These are phyloP conservation scores for Lepidium africanum DNA, from an alignment of 345 rosid genomes.

Conservation along the genomic window DNA sequence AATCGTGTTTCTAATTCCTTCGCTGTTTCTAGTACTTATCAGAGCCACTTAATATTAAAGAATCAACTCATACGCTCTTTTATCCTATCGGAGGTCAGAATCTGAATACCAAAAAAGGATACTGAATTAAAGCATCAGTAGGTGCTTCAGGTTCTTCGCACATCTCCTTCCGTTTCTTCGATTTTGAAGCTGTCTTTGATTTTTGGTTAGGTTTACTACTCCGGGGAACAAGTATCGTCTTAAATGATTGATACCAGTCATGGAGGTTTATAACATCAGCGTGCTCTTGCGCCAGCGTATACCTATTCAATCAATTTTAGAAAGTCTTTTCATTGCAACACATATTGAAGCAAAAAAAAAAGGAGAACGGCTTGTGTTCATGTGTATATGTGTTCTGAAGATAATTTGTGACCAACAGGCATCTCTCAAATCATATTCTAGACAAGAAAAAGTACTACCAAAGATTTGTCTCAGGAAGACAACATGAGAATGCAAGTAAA, in stretches of 20 bases:
- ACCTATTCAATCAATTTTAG: constrained; percentile 37
- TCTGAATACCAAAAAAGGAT: constrained; percentile 44
- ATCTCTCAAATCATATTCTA: neutral
- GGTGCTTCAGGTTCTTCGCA: constrained; percentile 41
- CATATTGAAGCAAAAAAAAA: constrained; percentile 6
- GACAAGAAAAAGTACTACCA: neutral
- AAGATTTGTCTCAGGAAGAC: neutral
- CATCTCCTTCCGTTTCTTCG: constrained; percentile 54
- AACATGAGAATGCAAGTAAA: neutral
- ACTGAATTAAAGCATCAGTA: constrained; percentile 67
- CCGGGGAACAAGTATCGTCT: constrained; percentile 36
- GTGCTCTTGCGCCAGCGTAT: constrained; percentile 74
- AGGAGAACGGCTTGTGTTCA: neutral
- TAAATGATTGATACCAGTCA: constrained; percentile 93
- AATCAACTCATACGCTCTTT: neutral
- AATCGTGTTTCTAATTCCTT: neutral
- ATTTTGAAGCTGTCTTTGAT: constrained; percentile 46
- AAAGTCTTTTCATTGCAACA: constrained; percentile 1
- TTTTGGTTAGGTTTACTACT: constrained; percentile 41
- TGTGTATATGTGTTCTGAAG: neutral
- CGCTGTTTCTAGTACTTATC: neutral
- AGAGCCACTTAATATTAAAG: neutral
- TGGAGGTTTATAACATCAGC: constrained; percentile 82
- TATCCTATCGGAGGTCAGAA: neutral
- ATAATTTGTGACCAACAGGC: neutral